Conservation (phyloP, 129 eudicot genomes). For the Tagetes erecta region DNA sequence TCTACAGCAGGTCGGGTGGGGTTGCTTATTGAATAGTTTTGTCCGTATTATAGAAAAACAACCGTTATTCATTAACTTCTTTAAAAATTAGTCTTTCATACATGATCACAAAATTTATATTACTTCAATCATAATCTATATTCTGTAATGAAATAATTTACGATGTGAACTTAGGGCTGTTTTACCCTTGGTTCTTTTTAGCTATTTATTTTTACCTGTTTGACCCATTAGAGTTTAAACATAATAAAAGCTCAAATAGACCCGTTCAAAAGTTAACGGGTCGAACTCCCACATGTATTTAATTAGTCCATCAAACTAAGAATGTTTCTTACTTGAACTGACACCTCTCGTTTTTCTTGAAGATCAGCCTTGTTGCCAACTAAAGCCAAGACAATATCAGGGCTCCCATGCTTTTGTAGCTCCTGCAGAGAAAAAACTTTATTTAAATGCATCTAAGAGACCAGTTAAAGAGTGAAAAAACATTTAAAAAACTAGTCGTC, state of each 20-base stretch:
- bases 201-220: neutral
- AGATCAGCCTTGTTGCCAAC: slow-evolving; percentile 99
- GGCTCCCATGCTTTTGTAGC: slow-evolving; percentile 95
- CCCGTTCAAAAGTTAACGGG: neutral
- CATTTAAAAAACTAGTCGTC: neutral
- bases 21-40: neutral
- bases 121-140: neutral
- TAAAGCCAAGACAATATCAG: slow-evolving; percentile 95
- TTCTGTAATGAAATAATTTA: neutral
- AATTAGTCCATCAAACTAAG: neutral
- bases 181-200: neutral
- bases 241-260: neutral
- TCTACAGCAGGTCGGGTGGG: neutral
- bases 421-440: slow-evolving; percentile 47
- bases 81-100: neutral
- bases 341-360: slow-evolving; percentile 82
- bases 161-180: no score
- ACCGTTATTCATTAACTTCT: neutral
- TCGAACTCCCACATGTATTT: neutral
- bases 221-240: neutral
- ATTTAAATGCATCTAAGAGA: slow-evolving; percentile 10
- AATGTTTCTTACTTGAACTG: slow-evolving; percentile 66
- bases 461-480: slow-evolving; percentile 4
- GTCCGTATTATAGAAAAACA: neutral
- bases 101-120: neutral